These are phyloP conservation scores for Salix exigua DNA, from an alignment of 345 rosid genomes.

Conservation along the genomic window DNA sequence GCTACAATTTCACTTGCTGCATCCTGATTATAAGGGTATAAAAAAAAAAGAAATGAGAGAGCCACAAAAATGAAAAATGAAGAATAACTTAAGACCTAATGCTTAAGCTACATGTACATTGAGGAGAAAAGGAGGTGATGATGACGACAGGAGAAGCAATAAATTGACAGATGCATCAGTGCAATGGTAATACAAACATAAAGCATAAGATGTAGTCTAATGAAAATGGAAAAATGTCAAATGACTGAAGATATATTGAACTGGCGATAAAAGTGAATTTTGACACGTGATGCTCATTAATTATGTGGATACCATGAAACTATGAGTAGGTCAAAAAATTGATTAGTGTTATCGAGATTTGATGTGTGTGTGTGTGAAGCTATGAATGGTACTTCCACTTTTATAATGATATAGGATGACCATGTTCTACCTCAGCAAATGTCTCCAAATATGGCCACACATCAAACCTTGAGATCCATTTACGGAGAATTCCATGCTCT, in stretches of 20 bases:
- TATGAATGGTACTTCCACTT: too few species aligned
- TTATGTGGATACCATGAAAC: too few species aligned
- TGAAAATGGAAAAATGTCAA: too few species aligned
- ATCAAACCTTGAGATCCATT: slow-evolving; percentile 98
- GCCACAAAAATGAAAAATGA: neutral
- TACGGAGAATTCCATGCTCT: slow-evolving; percentile 75
- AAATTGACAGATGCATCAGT: neutral
- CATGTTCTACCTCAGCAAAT: slow-evolving; percentile 64
- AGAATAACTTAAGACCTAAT: neutral
- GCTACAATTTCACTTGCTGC: slow-evolving; percentile 83
- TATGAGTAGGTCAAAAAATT: too few species aligned
- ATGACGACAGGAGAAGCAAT: neutral
- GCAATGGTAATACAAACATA: neutral
- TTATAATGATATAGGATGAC: neutral
- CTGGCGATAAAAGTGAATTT: too few species aligned
- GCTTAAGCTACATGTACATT: neutral
- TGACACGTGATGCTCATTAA: too few species aligned
- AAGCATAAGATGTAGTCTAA: too few species aligned
- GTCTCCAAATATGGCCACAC: slow-evolving; percentile 96
- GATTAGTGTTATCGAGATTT: too few species aligned
- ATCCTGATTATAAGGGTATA: slow-evolving; percentile 47
- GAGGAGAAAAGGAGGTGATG: neutral
- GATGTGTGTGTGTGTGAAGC: too few species aligned
- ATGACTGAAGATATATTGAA: too few species aligned
- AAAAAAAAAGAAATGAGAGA: neutral